Evolutionary conservation across 192 early-diverging fungal genomes (phyloP).

Genomic region (Backusella sp.): DNA sequence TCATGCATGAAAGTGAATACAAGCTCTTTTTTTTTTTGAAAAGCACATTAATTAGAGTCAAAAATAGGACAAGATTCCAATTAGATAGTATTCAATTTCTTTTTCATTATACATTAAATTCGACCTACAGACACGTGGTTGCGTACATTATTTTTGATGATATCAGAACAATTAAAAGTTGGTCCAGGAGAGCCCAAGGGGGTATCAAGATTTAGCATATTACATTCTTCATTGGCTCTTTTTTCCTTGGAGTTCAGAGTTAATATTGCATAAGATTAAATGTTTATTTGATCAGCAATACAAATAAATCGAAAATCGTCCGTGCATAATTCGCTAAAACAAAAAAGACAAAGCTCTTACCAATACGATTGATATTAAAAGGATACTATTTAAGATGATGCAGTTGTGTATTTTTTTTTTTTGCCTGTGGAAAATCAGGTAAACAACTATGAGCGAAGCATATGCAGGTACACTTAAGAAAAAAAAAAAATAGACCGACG

Average conservation of each 20-base stretch:
- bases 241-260: too few relatives aligned
- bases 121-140: neutral
- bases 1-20: neutral
- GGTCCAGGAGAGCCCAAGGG: neutral
- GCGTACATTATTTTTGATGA: neutral
- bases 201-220: neutral
- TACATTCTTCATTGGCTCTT: neutral
- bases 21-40: neutral
- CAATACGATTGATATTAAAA: neutral
- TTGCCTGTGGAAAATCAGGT: neutral
- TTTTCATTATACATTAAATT: neutral
- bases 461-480: neutral
- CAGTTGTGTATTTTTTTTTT: neutral
- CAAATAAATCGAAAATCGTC: neutral
- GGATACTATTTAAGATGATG: neutral
- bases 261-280: too few relatives aligned
- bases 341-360: neutral
- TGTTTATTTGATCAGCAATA: neutral
- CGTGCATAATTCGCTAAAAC: neutral
- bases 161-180: slow-evolving; percentile 2
- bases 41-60: neutral
- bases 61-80: neutral
- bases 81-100: neutral
- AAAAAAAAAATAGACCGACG: neutral
- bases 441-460: neutral